phyloP scores from a whole-genome alignment of 805 yeast genomes.

The Kodamaea kaohsiungensis region DNA sequence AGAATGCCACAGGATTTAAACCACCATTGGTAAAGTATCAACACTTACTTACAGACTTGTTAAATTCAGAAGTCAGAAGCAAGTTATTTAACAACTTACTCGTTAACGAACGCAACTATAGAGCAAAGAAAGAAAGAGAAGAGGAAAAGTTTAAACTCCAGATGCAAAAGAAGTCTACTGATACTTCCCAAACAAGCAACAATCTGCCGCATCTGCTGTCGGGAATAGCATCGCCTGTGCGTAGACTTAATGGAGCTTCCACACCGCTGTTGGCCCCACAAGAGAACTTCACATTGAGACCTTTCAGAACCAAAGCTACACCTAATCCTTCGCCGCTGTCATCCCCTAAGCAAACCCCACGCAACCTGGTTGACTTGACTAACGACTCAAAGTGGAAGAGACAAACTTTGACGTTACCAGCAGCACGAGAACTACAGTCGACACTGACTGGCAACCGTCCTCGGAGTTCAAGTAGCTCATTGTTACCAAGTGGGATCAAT shows the following conservation, averaged over 20 bases:
- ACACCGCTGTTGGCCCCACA: constrained; percentile 8
- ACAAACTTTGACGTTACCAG: constrained; percentile 5
- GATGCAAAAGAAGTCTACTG: constrained; percentile 16
- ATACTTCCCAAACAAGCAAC: background rate
- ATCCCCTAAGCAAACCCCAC: constrained; percentile 35
- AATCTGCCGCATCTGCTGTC: constrained; percentile 6
- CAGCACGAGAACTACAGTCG: background rate
- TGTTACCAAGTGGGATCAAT: constrained; percentile 26
- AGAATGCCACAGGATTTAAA: constrained; percentile 37
- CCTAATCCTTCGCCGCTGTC: constrained; percentile 41
- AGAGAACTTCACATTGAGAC: constrained; percentile 40
- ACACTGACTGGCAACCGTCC: constrained; percentile 6
- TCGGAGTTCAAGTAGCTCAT: constrained; percentile 23
- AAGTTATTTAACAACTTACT: constrained; percentile 22
- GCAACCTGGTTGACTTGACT: constrained; percentile 13
- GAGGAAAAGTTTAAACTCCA: constrained; percentile 30
- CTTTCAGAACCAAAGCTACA: constrained; percentile 41
- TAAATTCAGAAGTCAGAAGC: constrained; percentile 23
- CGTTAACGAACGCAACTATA: constrained; percentile 28
- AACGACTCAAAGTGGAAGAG: constrained; percentile 11
- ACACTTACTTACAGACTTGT: constrained; percentile 27
- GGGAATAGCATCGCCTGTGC: constrained; percentile 2
- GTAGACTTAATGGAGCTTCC: background rate
- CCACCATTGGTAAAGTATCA: constrained; percentile 37
- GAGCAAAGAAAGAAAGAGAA: constrained; percentile 25